A percentile compares a stretch with the other conserved stretches of the same genome.
Evolutionary conservation across 352 stramenopile species (phyloP).

Genomic region (Phytophthora tentaculata): DNA sequence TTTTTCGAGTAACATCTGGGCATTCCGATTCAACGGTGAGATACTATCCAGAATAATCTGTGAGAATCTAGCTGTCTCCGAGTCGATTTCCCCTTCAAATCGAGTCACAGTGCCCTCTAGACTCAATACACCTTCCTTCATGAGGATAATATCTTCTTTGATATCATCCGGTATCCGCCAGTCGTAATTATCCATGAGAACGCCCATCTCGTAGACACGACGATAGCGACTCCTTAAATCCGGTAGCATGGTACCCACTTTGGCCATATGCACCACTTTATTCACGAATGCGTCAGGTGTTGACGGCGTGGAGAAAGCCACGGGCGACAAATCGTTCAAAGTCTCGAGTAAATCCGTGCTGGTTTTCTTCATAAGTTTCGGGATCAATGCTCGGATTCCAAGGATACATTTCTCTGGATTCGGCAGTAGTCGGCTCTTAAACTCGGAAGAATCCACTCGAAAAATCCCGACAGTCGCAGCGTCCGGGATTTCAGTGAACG

Average conservation of each 20-base stretch:
- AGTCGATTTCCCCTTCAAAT: constrained; percentile 92
- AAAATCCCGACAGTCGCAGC: constrained; percentile 92
- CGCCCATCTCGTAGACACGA: constrained; percentile 87
- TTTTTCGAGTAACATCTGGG: constrained; percentile 78
- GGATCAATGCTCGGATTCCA: constrained; percentile 82
- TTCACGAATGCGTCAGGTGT: constrained; percentile 83
- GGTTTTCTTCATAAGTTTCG: constrained; percentile 90
- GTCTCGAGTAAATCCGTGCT: constrained; percentile 83
- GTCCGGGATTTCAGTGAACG: constrained; percentile 88
- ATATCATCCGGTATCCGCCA: constrained; percentile 93
- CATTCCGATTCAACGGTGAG: constrained; percentile 69
- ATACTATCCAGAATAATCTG: constrained; percentile 92
- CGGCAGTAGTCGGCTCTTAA: constrained; percentile 90
- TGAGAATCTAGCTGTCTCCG: constrained; percentile 92
- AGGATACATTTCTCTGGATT: constrained; percentile 90
- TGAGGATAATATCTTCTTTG: constrained; percentile 93
- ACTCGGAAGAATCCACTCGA: constrained; percentile 86
- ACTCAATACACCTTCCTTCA: constrained; percentile 92
- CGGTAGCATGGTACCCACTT: constrained; percentile 64
- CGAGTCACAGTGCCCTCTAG: constrained; percentile 90
- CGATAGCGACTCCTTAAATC: constrained; percentile 76
- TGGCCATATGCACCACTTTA: constrained; percentile 90
- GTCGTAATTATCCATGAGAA: constrained; percentile 92
- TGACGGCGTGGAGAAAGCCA: constrained; percentile 75
- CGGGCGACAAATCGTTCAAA: constrained; percentile 84